Base-by-base conservation (phyloP, 2,329 filamentous ascomycete species). In the Neonectria hederae region DNA sequence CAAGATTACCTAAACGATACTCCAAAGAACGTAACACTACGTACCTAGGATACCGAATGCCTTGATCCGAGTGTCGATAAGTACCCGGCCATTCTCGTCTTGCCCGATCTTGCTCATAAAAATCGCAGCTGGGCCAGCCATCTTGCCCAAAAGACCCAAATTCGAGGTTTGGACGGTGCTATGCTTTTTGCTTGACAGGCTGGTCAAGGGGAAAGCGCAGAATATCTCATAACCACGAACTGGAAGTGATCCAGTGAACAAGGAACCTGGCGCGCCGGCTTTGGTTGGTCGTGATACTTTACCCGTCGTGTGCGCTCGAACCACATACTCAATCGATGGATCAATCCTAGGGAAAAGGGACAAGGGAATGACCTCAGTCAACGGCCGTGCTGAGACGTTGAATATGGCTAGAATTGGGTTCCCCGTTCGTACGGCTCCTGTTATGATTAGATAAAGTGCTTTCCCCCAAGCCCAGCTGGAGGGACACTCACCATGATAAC, bases 111-210 rank as follows among this genome's bases (percentile, higher is more conserved):
- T 83, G n/a, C 83, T 89, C 40, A 83, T 84, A 1, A 90, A 81
- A 8, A 97, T 85, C 0, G 93, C 94, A 1, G 93, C 94, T 1
- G 90, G 89, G 0, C 94, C 95, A 0, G 93, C 93, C 92, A 98
- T 97, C 78, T 97, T 97, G 2, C 87, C 91, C 4, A 97, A 69
- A 2, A 98, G 82, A 0, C 95, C 95, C 1, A 98, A 78, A 19
- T 91, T 89, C 0, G 92, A 89, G 2, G 94, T 82, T 46, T 80
- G 80, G 0, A 90, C 80, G 5, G 68, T 53, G 1, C 67, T 68
- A 35, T 71, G 65, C 22, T 71, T 72, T 21, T 76, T 67, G n/a
- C 80, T 81, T 1, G 80, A 77, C 67, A 95, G 89, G 0, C 82
- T 77, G 1, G 83, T 83, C 2, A 94, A 77, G 0, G 92, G 90